Conservation (phyloP, 139 green algal genomes). For the Haematococcus sp. region DNA sequence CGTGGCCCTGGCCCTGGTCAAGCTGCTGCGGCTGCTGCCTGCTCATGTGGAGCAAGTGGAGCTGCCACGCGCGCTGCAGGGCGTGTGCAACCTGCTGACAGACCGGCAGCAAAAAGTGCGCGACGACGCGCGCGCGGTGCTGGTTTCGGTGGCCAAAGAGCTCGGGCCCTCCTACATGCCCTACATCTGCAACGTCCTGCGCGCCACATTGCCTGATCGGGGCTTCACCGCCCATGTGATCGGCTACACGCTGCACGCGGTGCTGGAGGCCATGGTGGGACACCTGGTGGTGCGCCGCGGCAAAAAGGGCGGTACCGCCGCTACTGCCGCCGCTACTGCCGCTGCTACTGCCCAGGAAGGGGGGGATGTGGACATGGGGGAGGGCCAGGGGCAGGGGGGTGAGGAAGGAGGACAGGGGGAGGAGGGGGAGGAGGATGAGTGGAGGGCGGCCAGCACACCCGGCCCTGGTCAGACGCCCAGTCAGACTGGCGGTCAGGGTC, state of each 20-base stretch:
- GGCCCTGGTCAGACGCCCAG: too few species aligned
- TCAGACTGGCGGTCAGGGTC: too few species aligned
- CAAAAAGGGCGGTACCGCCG: background rate
- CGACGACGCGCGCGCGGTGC: constrained; percentile 74
- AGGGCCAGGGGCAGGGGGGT: background rate
- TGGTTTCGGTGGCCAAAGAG: constrained; percentile 62
- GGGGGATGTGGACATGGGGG: background rate
- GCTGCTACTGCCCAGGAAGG: constrained; percentile 14
- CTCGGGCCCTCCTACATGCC: constrained; percentile 78
- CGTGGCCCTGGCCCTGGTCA: constrained; percentile 79
- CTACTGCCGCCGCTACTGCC: constrained; percentile 18
- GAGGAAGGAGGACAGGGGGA: background rate
- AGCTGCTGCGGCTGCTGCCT: constrained; percentile 76
- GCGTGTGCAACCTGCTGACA: constrained; percentile 58
- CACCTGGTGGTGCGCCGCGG: background rate
- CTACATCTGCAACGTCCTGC: constrained; percentile 39
- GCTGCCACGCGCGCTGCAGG: constrained; percentile 64
- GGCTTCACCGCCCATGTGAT: constrained; percentile 88
- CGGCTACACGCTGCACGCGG: constrained; percentile 82
- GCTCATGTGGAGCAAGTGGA: constrained; percentile 46
- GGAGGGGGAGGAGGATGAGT: background rate
- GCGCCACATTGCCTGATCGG: constrained; percentile 44
- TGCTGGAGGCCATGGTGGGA: constrained; percentile 60
- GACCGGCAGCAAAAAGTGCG: constrained; percentile 64
- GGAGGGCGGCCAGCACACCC: background rate